Evolutionary conservation across 306 rosid genomes (phyloP), one percentile per base, ranked within the genome.

Genomic region (Astragalus membranaceus): DNA sequence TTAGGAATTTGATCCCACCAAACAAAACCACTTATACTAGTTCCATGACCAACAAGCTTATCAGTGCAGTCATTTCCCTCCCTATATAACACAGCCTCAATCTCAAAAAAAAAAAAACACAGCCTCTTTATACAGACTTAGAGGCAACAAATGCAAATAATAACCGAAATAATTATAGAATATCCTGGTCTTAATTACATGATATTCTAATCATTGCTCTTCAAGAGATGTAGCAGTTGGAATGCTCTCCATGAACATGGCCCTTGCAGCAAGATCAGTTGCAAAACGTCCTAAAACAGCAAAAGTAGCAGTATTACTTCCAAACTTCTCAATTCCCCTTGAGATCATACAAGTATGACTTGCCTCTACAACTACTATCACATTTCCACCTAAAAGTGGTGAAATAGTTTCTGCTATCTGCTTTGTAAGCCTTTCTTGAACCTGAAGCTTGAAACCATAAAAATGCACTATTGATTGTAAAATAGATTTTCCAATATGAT

Each of bases 311-410:
- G 98, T 92, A 17, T 80, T 89, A 53, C 98, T 85, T 72, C 96
- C 95, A 5, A 86, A 74, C 86, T 92, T 92, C 88, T 89, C 92
- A 26, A 92, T 89, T 73, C 98, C 98, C 79, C 98, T 78, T 2
- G 98, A 87, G 59, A 92, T 83, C 98, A 89, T 89, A 73, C 98
- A 92, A 10, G 98, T 89, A 72, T 92, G 98, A 69, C 83, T 77
- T 50, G 96, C 98, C 84, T 92, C 98, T 33, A 77, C 95, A 74
- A 88, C 98, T 43, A 92, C 92, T 29, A 92, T 78, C 44, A 92
- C 92, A 69, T 89, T 88, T 72, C 88, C 87, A 16, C 92, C 89
- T 69, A 86, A 49, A n/a, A 89, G 55, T 5, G 89, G 82, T 6
- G 98, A 75, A 55, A 85, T 86, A n/a, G 84, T 86, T 82, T 92